Conservation (phyloP, 2,329 filamentous ascomycete species). For the Capronia americana region DNA sequence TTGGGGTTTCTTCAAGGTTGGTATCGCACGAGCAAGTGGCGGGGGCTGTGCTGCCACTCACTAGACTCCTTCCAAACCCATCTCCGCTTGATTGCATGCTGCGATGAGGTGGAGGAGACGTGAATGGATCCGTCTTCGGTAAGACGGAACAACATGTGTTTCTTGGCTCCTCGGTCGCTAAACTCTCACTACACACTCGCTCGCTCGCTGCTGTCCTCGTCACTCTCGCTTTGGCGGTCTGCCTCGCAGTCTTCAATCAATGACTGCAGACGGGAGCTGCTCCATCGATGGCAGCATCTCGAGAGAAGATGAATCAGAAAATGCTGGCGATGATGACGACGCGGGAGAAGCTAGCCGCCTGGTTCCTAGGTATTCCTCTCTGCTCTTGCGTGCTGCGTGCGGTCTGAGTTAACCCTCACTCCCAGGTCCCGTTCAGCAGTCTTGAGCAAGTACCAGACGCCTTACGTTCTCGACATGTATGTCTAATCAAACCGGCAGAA, state of each 20-base stretch:
- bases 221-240: background rate
- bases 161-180: background rate
- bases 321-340: slow-evolving; percentile 10
- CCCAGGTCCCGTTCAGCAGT: background rate
- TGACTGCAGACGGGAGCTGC: slow-evolving; percentile 7
- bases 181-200: background rate
- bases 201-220: background rate
- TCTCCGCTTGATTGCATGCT: background rate
- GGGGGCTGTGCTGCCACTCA: background rate
- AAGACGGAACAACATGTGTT: slow-evolving; percentile 16
- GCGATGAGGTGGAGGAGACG: background rate
- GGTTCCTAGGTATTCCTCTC: slow-evolving; percentile 8
- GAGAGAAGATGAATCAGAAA: background rate
- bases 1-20: too few relatives aligned
- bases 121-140: slow-evolving; percentile 4
- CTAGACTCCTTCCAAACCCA: background rate
- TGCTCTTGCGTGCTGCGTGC: background rate
- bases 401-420: background rate
- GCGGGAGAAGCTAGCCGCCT: slow-evolving; percentile 9
- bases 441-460: slow-evolving; percentile 3
- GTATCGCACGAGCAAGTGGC: background rate
- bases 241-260: slow-evolving; percentile 9
- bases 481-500: background rate
- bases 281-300: slow-evolving; percentile 9
- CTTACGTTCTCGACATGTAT: background rate